Conservation (phyloP, 2,329 filamentous ascomycete species). For the Ophiostoma australiae region DNA sequence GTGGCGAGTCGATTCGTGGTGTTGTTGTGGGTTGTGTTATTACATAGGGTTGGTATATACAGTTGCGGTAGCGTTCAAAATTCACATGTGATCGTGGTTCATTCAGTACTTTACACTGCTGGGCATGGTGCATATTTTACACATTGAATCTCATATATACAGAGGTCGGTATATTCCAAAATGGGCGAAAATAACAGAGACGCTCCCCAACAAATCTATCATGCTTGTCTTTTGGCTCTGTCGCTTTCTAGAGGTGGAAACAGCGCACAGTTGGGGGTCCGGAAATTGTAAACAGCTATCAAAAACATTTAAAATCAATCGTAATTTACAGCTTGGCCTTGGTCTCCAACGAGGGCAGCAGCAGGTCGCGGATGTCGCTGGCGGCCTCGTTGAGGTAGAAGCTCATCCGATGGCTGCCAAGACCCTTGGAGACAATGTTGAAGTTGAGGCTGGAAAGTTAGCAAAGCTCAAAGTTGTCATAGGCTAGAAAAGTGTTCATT, state of each 20-base stretch:
- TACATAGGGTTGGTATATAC: slow-evolving; percentile 11
- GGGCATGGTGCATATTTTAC: background rate
- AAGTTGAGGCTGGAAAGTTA: slow-evolving; percentile 59
- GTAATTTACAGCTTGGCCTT: slow-evolving; percentile 76
- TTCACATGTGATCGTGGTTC: slow-evolving; percentile 6
- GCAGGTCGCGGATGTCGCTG: slow-evolving; percentile 78
- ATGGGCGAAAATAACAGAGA: background rate
- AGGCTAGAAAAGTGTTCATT: background rate
- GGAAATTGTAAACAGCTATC: background rate
- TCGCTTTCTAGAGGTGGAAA: slow-evolving; percentile 10
- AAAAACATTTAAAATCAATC: background rate
- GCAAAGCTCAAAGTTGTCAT: background rate
- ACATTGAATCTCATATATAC: background rate
- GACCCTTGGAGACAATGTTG: slow-evolving; percentile 90
- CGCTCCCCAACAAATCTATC: slow-evolving; percentile 10
- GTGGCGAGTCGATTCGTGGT: background rate
- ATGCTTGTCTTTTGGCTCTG: background rate
- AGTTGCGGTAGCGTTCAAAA: slow-evolving; percentile 11
- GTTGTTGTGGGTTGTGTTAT: background rate
- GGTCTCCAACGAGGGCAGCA: slow-evolving; percentile 72
- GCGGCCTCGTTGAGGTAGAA: slow-evolving; percentile 94
- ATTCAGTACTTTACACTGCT: background rate
- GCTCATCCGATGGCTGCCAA: slow-evolving; percentile 89
- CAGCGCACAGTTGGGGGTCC: background rate
- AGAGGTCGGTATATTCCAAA: background rate